A percentile compares a stretch with the other conserved stretches of the same genome.
Evolutionary conservation across 208 protist genomes (phyloP).

Genomic region (Vickermania spadyakhi): DNA sequence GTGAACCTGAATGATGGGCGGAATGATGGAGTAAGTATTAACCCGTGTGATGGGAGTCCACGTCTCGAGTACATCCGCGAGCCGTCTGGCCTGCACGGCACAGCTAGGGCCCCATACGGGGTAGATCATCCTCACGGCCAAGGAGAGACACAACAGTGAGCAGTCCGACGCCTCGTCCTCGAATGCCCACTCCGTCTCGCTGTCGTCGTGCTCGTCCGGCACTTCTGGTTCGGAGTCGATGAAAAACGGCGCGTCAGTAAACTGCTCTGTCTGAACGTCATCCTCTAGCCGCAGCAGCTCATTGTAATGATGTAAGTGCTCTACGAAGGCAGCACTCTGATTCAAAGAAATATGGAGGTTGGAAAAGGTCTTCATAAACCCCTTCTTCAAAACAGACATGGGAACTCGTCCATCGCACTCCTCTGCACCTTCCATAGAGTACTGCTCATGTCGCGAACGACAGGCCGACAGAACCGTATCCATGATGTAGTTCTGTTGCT

Average conservation of each 20-base stretch:
- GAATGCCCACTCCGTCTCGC: slow-evolving; percentile 30
- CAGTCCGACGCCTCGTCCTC: slow-evolving; percentile 61
- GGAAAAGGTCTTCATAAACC: slow-evolving; percentile 24
- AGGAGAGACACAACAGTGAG: slow-evolving; percentile 55
- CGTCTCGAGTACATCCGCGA: slow-evolving; percentile 4
- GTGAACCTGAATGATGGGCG: slow-evolving; percentile 1
- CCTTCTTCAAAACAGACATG: slow-evolving; percentile 38
- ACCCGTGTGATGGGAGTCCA: not conserved
- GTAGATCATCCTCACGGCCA: slow-evolving; percentile 68
- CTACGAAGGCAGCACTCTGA: slow-evolving; percentile 39
- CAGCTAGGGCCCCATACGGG: slow-evolving; percentile 58
- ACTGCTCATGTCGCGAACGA: slow-evolving; percentile 25
- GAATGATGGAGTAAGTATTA: not conserved
- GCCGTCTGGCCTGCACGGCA: slow-evolving; percentile 1
- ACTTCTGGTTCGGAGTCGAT: slow-evolving; percentile 24
- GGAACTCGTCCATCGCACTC: slow-evolving; percentile 61
- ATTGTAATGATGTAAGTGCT: slow-evolving; percentile 67
- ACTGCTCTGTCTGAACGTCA: slow-evolving; percentile 65
- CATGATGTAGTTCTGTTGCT: slow-evolving; percentile 63
- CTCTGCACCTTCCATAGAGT: slow-evolving; percentile 27
- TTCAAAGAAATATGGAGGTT: slow-evolving; percentile 15
- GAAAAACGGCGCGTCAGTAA: slow-evolving; percentile 57
- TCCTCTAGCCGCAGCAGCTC: slow-evolving; percentile 48
- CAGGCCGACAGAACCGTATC: slow-evolving; percentile 32
- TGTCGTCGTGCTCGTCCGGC: slow-evolving; percentile 1